Evolutionary conservation across 495 filamentous ascomycete genomes (phyloP).

Genomic region (Penicillium maclennaniae): DNA sequence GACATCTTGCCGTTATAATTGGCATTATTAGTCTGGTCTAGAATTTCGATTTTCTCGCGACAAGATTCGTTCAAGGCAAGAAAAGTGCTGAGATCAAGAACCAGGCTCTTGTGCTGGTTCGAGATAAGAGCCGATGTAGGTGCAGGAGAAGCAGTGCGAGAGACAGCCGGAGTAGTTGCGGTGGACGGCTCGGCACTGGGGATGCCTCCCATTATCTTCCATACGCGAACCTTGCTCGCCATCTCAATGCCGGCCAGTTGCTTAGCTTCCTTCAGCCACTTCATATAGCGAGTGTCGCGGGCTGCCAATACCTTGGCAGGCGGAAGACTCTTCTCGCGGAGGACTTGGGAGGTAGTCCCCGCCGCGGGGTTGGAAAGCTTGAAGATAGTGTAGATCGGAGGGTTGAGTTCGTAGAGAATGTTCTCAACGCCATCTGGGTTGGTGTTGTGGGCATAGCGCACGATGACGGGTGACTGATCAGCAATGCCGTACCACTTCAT

Average conservation of each 20-base stretch:
- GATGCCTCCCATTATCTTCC: slow-evolving; percentile 61
- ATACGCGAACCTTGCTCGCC: slow-evolving; percentile 71
- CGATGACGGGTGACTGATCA: slow-evolving; percentile 65
- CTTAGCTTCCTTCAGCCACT: slow-evolving; percentile 75
- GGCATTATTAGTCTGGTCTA: slow-evolving; percentile 67
- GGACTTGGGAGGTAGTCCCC: slow-evolving; percentile 53
- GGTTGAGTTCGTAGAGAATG: slow-evolving; percentile 77
- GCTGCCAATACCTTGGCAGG: slow-evolving; percentile 64
- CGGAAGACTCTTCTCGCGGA: slow-evolving; percentile 56
- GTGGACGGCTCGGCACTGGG: slow-evolving; percentile 41
- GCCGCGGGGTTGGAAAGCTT: slow-evolving; percentile 60
- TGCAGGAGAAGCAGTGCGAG: slow-evolving; percentile 51
- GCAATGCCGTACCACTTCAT: slow-evolving; percentile 77
- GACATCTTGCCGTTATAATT: slow-evolving; percentile 74
- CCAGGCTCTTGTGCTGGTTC: slow-evolving; percentile 58
- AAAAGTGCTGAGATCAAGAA: slow-evolving; percentile 72
- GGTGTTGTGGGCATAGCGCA: slow-evolving; percentile 74
- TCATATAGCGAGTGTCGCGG: slow-evolving; percentile 59
- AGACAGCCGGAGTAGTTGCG: slow-evolving; percentile 55
- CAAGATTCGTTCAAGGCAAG: slow-evolving; percentile 61
- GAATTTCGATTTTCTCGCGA: slow-evolving; percentile 62
- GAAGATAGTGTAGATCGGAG: slow-evolving; percentile 81
- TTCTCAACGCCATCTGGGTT: slow-evolving; percentile 56
- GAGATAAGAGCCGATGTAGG: slow-evolving; percentile 38
- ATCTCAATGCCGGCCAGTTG: slow-evolving; percentile 56